phyloP scores from a whole-genome alignment of 305 asterid genomes.

The Fraxinus baroniana region DNA sequence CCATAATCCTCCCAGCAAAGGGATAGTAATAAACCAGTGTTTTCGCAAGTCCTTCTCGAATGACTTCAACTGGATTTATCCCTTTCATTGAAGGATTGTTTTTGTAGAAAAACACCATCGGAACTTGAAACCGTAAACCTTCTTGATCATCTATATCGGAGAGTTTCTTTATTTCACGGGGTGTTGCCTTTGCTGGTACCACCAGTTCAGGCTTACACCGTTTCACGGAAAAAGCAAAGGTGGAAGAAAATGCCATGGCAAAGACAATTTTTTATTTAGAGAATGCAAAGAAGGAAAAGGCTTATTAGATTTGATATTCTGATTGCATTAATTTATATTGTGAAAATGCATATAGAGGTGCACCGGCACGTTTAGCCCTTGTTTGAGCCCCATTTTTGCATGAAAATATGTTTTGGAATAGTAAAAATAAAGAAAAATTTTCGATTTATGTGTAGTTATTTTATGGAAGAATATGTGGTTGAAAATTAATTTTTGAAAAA shows the following conservation, averaged over 20 bases:
- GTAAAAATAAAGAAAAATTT: too few species aligned
- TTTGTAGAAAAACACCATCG: background rate
- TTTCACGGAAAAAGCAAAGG: constrained; percentile 7
- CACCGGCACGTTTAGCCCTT: too few species aligned
- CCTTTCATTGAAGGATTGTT: background rate
- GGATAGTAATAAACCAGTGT: constrained; percentile 14
- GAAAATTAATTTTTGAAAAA: too few species aligned
- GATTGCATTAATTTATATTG: background rate
- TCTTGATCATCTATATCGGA: constrained; percentile 26
- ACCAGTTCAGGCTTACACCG: background rate
- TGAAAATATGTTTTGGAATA: too few species aligned
- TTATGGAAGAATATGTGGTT: too few species aligned
- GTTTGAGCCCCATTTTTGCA: too few species aligned
- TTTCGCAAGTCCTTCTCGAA: background rate
- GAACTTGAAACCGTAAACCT: background rate
- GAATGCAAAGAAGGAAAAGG: background rate
- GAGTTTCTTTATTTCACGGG: background rate
- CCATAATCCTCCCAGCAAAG: constrained; percentile 21
- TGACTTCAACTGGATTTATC: constrained; percentile 13
- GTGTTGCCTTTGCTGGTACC: constrained; percentile 2
- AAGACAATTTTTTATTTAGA: too few species aligned
- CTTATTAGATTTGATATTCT: background rate
- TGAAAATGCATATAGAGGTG: too few species aligned
- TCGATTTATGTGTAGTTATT: too few species aligned
- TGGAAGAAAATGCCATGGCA: background rate